phyloP scores from a whole-genome alignment of 352 stramenopile genomes.

The Phytophthora europaea region DNA sequence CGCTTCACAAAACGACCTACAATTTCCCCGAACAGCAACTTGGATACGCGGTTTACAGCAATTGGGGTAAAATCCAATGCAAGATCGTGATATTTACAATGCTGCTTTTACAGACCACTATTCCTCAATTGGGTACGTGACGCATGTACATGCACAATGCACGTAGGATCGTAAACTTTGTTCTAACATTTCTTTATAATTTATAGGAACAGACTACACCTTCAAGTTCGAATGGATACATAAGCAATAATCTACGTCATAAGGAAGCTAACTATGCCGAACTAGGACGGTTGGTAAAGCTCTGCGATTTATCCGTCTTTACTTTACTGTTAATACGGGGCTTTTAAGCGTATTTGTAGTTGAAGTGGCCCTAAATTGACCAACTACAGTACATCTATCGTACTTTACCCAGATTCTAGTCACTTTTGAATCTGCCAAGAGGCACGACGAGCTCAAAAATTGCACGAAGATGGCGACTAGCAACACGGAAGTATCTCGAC shows the following conservation, averaged over 20 bases:
- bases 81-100: constrained; percentile 36
- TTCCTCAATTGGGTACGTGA: constrained; percentile 31
- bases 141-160: neutral
- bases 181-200: neutral
- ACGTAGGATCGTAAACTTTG: neutral
- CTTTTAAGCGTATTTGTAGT: too few species aligned
- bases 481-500: constrained; percentile 28
- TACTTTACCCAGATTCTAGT: neutral
- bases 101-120: constrained; percentile 26
- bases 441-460: constrained; percentile 9
- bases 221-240: constrained; percentile 23
- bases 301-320: too few species aligned
- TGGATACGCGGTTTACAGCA: constrained; percentile 25
- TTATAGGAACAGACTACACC: constrained; percentile 13
- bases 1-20: constrained; percentile 29
- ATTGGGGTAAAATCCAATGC: constrained; percentile 25
- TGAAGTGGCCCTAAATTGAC: constrained; percentile 12
- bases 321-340: too few species aligned
- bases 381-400: neutral
- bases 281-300: too few species aligned
- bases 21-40: constrained; percentile 32
- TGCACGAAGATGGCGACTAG: constrained; percentile 17
- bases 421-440: constrained; percentile 20
- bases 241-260: neutral
- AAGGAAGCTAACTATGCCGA: too few species aligned